A percentile compares a stretch with the other conserved stretches of the same genome.
Evolutionary conservation across 192 early-diverging fungal species (phyloP).

Genomic region (Backusella tuberculispora): DNA sequence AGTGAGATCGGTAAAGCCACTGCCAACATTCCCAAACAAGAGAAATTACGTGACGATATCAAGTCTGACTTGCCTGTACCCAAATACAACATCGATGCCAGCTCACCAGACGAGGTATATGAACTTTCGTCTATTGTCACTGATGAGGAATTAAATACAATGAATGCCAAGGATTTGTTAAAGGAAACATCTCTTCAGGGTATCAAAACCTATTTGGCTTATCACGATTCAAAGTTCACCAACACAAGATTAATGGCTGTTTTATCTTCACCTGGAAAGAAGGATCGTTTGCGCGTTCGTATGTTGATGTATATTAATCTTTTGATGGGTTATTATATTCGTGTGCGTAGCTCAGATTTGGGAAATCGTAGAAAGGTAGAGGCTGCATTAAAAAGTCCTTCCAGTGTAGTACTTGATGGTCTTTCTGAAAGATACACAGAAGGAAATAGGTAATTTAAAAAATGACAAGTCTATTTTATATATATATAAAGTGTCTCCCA

Average conservation of each 20-base stretch:
- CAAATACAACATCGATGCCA: slow-evolving; percentile 68
- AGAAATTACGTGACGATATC: slow-evolving; percentile 54
- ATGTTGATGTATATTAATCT: slow-evolving; percentile 76
- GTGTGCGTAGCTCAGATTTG: slow-evolving; percentile 46
- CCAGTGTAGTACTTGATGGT: slow-evolving; percentile 59
- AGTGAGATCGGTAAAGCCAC: slow-evolving; percentile 70
- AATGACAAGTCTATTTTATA: slow-evolving; percentile 3
- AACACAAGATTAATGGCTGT: slow-evolving; percentile 45
- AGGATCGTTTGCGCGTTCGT: slow-evolving; percentile 56
- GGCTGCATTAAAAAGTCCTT: slow-evolving; percentile 54
- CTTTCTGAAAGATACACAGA: slow-evolving; percentile 69
- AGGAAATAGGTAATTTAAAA: slow-evolving; percentile 51
- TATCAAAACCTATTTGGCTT: slow-evolving; percentile 44
- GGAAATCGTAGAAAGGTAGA: slow-evolving; percentile 53
- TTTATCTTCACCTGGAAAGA: slow-evolving; percentile 47
- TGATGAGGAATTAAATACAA: slow-evolving; percentile 61
- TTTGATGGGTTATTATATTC: slow-evolving; percentile 67
- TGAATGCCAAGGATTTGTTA: slow-evolving; percentile 62
- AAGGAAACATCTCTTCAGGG: slow-evolving; percentile 48
- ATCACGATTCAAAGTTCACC: slow-evolving; percentile 47
- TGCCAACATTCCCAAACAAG: slow-evolving; percentile 62
- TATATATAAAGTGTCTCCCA: neutral
- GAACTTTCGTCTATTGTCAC: slow-evolving; percentile 76
- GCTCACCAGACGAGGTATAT: slow-evolving; percentile 76
- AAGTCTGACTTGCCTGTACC: slow-evolving; percentile 75